Conservation (phyloP, 2,329 filamentous ascomycete genomes). For the Penicillium palitans region DNA sequence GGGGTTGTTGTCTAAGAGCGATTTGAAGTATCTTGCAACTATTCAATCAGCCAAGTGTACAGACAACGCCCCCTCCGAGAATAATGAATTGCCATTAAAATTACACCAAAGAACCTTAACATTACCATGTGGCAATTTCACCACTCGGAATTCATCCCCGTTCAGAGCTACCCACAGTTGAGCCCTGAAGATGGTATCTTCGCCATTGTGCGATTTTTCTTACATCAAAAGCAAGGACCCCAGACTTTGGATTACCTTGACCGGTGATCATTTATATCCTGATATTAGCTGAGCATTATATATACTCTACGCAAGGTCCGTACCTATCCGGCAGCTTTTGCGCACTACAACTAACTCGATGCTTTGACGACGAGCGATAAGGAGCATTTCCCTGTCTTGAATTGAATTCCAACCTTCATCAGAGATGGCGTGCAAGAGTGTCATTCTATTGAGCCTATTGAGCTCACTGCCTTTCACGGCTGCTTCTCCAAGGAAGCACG, state of each 20-base stretch:
- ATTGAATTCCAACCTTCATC: neutral
- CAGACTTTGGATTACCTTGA: neutral
- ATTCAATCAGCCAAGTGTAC: neutral
- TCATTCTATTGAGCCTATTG: conserved; percentile 19
- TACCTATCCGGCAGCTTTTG: neutral
- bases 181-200: neutral
- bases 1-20: neutral
- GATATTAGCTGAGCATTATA: neutral
- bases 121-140: neutral
- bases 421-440: conserved; percentile 18
- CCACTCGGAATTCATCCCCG: conserved; percentile 8
- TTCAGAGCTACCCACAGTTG: neutral
- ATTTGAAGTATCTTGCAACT: neutral
- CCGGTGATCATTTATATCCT: neutral
- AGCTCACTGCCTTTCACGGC: conserved; percentile 18
- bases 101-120: neutral
- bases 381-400: neutral
- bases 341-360: neutral
- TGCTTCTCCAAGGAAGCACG: conserved; percentile 18
- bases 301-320: neutral
- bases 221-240: neutral
- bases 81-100: neutral
- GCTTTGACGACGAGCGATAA: neutral
- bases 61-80: neutral
- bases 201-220: neutral